Evolutionary conservation across 2,329 filamentous ascomycete species (phyloP), one percentile per base, ranked within the genome.

Genomic region (Aspergillus awamori): DNA sequence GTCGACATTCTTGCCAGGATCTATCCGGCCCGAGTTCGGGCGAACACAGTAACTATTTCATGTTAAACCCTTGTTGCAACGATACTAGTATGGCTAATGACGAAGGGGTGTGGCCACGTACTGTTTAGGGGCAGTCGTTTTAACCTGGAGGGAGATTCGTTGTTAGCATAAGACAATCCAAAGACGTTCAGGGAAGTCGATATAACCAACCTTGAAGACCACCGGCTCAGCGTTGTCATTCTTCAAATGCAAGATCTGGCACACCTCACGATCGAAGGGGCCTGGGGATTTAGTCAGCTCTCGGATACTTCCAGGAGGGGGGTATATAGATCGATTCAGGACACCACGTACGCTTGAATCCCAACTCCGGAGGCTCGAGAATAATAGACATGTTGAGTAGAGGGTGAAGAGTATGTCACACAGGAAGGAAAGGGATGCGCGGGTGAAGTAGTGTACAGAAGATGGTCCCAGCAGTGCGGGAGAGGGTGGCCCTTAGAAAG

Each of bases 121-220:
- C 94, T 98, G 95, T 82, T 98, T 98, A 36, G 95, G 95, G 53
- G 95, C 95, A 65, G 95, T 99, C 53, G 95, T 99, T 88, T 99
- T 99, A 79, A 99, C 95, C 93, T 97, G 70, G 36, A 45, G 60
- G 26, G 63, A 52, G 60, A 56, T 41, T 58, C 57, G 39, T 28
- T 33, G 60, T 76, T 65, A 77, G 73, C 65, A 61, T 60, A 62
- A 63, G 58, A 60, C 39, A 61, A 51, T 52, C n/a, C 45, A 52
- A 7, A 17, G 13, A 5, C 24, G 5, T n/a, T 6, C 33, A 13
- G 45, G 51, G 57, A 22, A 52, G n/a, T 48, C 36, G 41, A 48
- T 39, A 58, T 39, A 71, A 71, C 79, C 69, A 74, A 85, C 85
- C 80, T 89, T 89, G 80, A 89, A 89, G 28, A 86, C 86, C 59